Evolutionary conservation across 352 stramenopile genomes (phyloP), one percentile per base, ranked within the genome.

Genomic region (Blastocystis sp.): DNA sequence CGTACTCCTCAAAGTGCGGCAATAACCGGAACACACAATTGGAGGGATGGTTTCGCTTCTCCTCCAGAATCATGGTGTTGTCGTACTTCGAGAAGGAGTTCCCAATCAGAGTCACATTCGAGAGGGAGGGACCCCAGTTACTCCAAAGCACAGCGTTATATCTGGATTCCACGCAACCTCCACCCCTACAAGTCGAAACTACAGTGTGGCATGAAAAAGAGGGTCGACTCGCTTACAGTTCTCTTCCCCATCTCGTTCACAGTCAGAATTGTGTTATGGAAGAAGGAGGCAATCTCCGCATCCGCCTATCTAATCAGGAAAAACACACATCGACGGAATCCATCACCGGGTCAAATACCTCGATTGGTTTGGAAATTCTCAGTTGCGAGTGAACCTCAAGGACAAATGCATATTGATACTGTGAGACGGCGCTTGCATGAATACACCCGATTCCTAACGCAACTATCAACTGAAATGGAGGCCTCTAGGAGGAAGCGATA

Each of bases 201-300:
- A 48, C 61, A 72, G 42, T 72, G 61, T 44, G 61, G 61, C 61
- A 72, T 72, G 27, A 49, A 72, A 48, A 72, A 72, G 0, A 72
- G 32, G 61, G 61, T 72, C n/a, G 36, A 21, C 32, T 48, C 34
- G 2, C 24, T 21, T 3, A 72, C 61, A 51, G 14, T n/a, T 9
- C 61, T 21, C 1, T 72, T 72, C 7, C 61, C 61, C 6, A 51
- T 36, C 3, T 72, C 61, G 27, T 72, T 72, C 8, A 48, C 34
- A 21, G 29, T 49, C 18, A 72, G 24, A 4, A 72, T 48, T 29
- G 16, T 72, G 21, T 36, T 48, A 11, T 48, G n/a, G 42, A 48
- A 72, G 24, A 44, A 32, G 11, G 24, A 18, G n/a, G 42, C 29
- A 18, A 72, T 72, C 0, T 72, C 42, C 21, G 61, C 61, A 48